These are phyloP conservation scores for Corrigiola litoralis DNA, from an alignment of 179 eudicot genomes.

Conservation along the genomic window DNA sequence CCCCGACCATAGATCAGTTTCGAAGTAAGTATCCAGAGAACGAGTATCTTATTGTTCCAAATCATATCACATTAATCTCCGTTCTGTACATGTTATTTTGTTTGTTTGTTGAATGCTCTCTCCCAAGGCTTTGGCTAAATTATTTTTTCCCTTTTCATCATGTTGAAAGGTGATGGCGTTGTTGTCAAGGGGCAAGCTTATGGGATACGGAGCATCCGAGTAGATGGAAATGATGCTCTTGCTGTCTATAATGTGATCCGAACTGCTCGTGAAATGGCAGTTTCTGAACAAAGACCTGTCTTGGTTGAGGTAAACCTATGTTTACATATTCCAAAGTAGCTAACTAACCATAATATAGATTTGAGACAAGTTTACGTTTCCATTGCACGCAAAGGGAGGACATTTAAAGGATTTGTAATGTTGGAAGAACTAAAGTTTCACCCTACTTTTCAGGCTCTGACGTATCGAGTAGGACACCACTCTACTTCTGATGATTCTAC, in stretches of 20 bases:
- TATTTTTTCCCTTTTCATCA: background rate
- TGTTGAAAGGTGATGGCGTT: constrained; percentile 71
- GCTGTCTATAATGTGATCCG: constrained; percentile 61
- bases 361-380: too few species aligned
- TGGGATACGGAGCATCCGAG: constrained; percentile 66
- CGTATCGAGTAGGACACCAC: constrained; percentile 73
- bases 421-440: background rate
- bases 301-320: constrained; percentile 57
- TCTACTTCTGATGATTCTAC: constrained; percentile 85
- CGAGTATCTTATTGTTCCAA: background rate
- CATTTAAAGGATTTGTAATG: too few species aligned
- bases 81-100: too few species aligned
- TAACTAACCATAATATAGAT: too few species aligned
- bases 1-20: constrained; percentile 67
- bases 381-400: background rate
- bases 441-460: constrained; percentile 41
- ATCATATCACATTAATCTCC: too few species aligned
- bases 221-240: constrained; percentile 87
- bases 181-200: constrained; percentile 78
- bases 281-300: constrained; percentile 54
- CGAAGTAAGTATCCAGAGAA: constrained; percentile 42
- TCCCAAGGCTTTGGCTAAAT: background rate
- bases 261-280: constrained; percentile 64
- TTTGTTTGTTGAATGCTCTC: too few species aligned
- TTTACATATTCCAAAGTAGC: background rate